A percentile compares a stretch with the other conserved stretches of the same genome.
Evolutionary conservation across 73 alveolate genomes (phyloP).

Genomic region (Paramecium tetraurelia): DNA sequence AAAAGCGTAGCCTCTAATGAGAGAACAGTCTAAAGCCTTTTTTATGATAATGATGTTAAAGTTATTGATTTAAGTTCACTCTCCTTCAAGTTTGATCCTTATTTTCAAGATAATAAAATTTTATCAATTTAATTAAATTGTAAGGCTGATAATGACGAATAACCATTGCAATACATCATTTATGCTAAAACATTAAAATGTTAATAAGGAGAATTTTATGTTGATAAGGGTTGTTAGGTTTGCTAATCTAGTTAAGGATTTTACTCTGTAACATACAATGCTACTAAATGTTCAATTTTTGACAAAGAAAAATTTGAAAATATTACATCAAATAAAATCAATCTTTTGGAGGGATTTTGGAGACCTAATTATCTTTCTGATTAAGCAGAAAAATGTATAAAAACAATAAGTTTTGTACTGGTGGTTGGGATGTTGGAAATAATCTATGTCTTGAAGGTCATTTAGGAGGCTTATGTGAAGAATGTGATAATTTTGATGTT

Average conservation of each 20-base stretch:
- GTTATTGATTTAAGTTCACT: not conserved
- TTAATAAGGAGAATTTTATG: not conserved
- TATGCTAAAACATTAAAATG: not conserved
- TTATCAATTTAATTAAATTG: not conserved
- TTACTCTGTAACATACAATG: not conserved
- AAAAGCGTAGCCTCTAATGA: not conserved
- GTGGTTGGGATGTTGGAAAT: slow-evolving; percentile 19
- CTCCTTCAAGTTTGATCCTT: not conserved
- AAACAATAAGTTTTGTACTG: not conserved
- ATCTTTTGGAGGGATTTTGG: not conserved
- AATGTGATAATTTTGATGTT: not conserved
- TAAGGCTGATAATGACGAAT: not conserved
- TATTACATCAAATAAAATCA: not conserved
- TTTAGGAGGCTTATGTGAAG: not conserved
- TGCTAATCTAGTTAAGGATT: not conserved
- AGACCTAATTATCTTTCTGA: not conserved
- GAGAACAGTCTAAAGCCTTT: not conserved
- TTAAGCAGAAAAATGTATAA: not conserved
- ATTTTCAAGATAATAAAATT: not conserved
- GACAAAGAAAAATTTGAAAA: not conserved
- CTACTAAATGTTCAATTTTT: not conserved
- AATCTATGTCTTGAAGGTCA: not conserved
- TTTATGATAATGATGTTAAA: not conserved
- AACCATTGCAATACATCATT: not conserved
- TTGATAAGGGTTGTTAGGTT: not conserved